These are phyloP conservation scores for Arabis alpina DNA, from an alignment of 345 rosid genomes.

Conservation along the genomic window DNA sequence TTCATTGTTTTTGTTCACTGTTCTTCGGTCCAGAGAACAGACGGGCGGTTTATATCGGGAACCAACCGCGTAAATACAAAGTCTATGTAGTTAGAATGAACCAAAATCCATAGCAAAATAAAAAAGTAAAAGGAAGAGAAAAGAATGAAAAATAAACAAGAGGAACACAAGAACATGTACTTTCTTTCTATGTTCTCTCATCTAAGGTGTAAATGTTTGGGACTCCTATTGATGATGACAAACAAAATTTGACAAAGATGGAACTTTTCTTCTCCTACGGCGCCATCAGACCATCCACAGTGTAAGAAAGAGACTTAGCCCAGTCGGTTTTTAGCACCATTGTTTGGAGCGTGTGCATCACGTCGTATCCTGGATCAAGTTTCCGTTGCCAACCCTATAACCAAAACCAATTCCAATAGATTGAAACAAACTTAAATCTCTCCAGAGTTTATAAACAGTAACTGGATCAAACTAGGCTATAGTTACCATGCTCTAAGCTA, in stretches of 20 bases:
- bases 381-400: slow-evolving; percentile 97
- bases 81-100: slow-evolving; percentile 39
- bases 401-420: neutral
- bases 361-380: slow-evolving; percentile 86
- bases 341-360: slow-evolving; percentile 88
- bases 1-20: slow-evolving; percentile 34
- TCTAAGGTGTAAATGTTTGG: slow-evolving; percentile 32
- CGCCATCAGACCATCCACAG: slow-evolving; percentile 95
- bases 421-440: slow-evolving; percentile 5
- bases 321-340: slow-evolving; percentile 86
- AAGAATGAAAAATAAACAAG: slow-evolving; percentile 39
- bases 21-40: slow-evolving; percentile 33
- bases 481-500: slow-evolving; percentile 17
- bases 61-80: slow-evolving; percentile 41
- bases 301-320: slow-evolving; percentile 95
- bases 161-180: slow-evolving; percentile 37
- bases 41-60: slow-evolving; percentile 32
- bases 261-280: slow-evolving; percentile 53
- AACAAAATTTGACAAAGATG: slow-evolving; percentile 32
- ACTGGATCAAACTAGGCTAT: slow-evolving; percentile 21
- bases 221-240: slow-evolving; percentile 36
- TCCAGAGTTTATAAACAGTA: slow-evolving; percentile 10
- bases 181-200: slow-evolving; percentile 40
- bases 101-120: slow-evolving; percentile 29
- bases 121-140: slow-evolving; percentile 7